Percentiles rank a stretch among this genome's conserved stretches.
Conservation (phyloP, 805 yeast genomes). For the Sungouiella thailandica region DNA sequence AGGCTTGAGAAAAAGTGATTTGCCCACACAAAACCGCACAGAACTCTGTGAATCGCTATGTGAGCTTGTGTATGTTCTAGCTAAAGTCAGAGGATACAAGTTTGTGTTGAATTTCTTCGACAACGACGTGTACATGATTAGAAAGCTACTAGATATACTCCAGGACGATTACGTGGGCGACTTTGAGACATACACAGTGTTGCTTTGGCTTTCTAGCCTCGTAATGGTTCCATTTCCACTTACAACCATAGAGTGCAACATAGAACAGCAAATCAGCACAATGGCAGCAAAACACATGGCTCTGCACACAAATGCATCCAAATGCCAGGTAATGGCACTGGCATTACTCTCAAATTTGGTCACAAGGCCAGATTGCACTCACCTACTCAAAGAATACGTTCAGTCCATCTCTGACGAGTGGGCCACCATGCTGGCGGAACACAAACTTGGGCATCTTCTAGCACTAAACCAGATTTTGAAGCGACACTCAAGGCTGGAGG, state of each 20-base stretch:
- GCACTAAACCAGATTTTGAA: slow-evolving; percentile 36
- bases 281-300: slow-evolving; percentile 28
- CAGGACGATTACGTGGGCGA: slow-evolving; percentile 5
- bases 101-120: slow-evolving; percentile 53
- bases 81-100: slow-evolving; percentile 66
- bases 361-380: slow-evolving; percentile 43
- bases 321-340: slow-evolving; percentile 52
- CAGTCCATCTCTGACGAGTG: slow-evolving; percentile 11
- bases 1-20: too few species aligned
- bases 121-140: slow-evolving; percentile 51
- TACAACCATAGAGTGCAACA: slow-evolving; percentile 25
- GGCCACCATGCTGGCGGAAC: slow-evolving; percentile 7
- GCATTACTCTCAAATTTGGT: slow-evolving; percentile 49
- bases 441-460: slow-evolving; percentile 36
- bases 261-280: slow-evolving; percentile 31
- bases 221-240: slow-evolving; percentile 73
- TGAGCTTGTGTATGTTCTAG: slow-evolving; percentile 50
- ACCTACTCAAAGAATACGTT: slow-evolving; percentile 15
- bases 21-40: too few species aligned
- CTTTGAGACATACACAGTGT: slow-evolving; percentile 32
- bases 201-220: slow-evolving; percentile 71
- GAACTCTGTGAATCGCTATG: too few species aligned
- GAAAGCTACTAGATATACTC: slow-evolving; percentile 21
- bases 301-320: slow-evolving; percentile 42
- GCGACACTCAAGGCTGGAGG: slow-evolving; percentile 9